phyloP scores from a whole-genome alignment of 1,139 yeast species.

The Kazachstania sp. region DNA sequence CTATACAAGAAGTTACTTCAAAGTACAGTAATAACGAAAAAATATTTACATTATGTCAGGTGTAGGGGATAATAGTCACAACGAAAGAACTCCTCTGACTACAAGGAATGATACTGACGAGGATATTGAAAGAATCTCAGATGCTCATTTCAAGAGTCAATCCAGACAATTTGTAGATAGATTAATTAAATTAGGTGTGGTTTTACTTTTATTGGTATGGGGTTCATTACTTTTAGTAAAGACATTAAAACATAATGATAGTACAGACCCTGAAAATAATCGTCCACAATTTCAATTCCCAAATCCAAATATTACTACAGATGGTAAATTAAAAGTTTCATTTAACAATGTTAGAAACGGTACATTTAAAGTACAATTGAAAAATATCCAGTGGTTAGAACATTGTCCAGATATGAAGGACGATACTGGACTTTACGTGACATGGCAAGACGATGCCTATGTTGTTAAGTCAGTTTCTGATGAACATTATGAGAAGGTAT shows the following conservation, averaged over 20 bases:
- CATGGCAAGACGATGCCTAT: constrained; percentile 26
- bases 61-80: not conserved
- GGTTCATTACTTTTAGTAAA: constrained; percentile 18
- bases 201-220: constrained; percentile 21
- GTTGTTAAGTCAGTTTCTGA: constrained; percentile 36
- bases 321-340: constrained; percentile 27
- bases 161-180: constrained; percentile 11
- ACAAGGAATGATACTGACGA: not conserved
- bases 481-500: constrained; percentile 35
- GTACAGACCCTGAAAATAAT: not conserved
- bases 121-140: constrained; percentile 13
- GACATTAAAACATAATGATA: constrained; percentile 4
- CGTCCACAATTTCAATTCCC: constrained; percentile 8
- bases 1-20: not conserved
- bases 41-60: not conserved
- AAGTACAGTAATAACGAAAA: not conserved
- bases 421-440: constrained; percentile 34
- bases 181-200: constrained; percentile 13
- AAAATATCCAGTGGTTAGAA: constrained; percentile 59
- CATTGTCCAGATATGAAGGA: constrained; percentile 22
- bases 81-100: not conserved
- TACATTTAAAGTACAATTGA: constrained; percentile 41
- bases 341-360: constrained; percentile 41
- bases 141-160: constrained; percentile 8
- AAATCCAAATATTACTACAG: constrained; percentile 12